Conservation (phyloP, 106 monocot species). For the Dendrobium chrysotoxum region DNA sequence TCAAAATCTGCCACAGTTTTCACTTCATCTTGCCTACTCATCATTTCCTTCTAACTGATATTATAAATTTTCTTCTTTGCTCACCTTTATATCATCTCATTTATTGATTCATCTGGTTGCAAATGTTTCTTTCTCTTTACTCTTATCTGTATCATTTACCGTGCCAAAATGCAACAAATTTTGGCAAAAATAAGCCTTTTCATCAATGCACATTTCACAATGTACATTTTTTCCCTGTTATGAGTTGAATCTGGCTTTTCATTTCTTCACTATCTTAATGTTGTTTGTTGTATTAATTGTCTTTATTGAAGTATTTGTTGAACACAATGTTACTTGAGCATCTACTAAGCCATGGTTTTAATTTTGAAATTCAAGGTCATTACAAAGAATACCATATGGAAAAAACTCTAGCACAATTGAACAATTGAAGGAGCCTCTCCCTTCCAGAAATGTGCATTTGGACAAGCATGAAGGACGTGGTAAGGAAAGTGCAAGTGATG, state of each 20-base stretch:
- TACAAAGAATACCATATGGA: constrained; percentile 21
- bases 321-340: background rate
- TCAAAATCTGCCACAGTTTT: background rate
- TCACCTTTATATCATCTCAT: background rate
- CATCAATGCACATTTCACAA: no score
- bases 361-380: constrained; percentile 21
- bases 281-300: background rate
- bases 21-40: background rate
- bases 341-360: background rate
- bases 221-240: no score
- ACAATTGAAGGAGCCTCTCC: constrained; percentile 18
- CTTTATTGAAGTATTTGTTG: background rate
- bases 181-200: background rate
- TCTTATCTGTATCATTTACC: background rate
- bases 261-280: background rate
- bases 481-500: constrained; percentile 23
- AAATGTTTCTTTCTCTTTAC: background rate
- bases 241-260: background rate
- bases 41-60: background rate
- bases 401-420: constrained; percentile 20
- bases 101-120: background rate
- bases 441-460: constrained; percentile 12
- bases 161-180: background rate
- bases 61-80: background rate
- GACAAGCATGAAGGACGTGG: constrained; percentile 16